Percentiles rank a stretch among this genome's conserved stretches.
Evolutionary conservation across 257 asterid species (phyloP).

Genomic region (Gentiana straminea): DNA sequence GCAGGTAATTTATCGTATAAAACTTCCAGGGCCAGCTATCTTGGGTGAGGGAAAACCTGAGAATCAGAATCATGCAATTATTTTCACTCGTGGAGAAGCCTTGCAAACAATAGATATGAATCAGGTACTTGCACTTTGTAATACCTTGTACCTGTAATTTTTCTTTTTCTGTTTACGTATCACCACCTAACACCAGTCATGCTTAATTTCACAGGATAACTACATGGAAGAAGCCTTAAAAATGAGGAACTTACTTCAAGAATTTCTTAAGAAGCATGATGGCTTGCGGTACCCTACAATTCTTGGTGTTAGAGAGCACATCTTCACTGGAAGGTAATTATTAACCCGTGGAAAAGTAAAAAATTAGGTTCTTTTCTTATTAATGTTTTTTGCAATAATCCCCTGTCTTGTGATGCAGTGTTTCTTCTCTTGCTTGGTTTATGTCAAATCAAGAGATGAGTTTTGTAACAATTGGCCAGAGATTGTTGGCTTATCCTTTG

Average conservation of each 20-base stretch:
- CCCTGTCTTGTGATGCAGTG: slow-evolving; percentile 52
- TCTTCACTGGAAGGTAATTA: slow-evolving; percentile 85
- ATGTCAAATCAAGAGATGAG: slow-evolving; percentile 97
- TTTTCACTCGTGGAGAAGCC: slow-evolving; percentile 96
- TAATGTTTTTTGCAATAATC: slow-evolving; percentile 2
- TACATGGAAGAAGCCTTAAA: slow-evolving; percentile 98
- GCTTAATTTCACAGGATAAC: slow-evolving; percentile 47
- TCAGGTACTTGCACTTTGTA: slow-evolving; percentile 38
- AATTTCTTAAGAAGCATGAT: slow-evolving; percentile 70
- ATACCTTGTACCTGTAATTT: slow-evolving; percentile 11
- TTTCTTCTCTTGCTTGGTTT: slow-evolving; percentile 98
- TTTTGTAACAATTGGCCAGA: slow-evolving; percentile 90
- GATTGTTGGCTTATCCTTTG: slow-evolving; percentile 82
- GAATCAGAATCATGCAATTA: slow-evolving; percentile 90
- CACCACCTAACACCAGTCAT: slow-evolving; percentile 9
- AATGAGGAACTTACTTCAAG: slow-evolving; percentile 93
- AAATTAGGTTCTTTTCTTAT: neutral
- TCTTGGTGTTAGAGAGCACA: slow-evolving; percentile 93
- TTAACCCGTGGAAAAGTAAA: no score
- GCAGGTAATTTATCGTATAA: slow-evolving; percentile 76
- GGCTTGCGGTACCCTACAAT: slow-evolving; percentile 75
- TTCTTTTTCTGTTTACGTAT: slow-evolving; percentile 18
- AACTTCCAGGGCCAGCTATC: slow-evolving; percentile 90
- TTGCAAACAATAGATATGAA: slow-evolving; percentile 94
- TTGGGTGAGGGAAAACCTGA: slow-evolving; percentile 97